Evolutionary conservation across 2,329 filamentous ascomycete genomes (phyloP).

Genomic region (Scytalidium sp.): DNA sequence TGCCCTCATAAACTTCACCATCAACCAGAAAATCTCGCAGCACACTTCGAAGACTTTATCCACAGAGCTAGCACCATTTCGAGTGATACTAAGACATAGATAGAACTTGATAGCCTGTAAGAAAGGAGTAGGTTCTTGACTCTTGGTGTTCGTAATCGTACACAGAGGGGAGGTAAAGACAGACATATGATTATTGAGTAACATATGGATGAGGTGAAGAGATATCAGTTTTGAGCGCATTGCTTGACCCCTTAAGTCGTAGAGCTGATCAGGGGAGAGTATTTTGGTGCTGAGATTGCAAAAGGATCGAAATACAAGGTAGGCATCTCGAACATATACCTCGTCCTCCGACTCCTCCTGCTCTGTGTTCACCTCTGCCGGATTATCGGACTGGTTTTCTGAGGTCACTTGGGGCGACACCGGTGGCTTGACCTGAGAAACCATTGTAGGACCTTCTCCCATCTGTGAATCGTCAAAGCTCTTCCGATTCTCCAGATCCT

Average conservation of each 20-base stretch:
- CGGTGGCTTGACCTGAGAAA: slow-evolving; percentile 54
- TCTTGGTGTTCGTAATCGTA: slow-evolving; percentile 89
- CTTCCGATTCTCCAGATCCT: slow-evolving; percentile 65
- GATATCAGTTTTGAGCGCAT: slow-evolving; percentile 98
- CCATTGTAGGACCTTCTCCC: slow-evolving; percentile 65
- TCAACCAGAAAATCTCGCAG: slow-evolving; percentile 97
- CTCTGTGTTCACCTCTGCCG: slow-evolving; percentile 54
- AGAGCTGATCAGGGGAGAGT: slow-evolving; percentile 83
- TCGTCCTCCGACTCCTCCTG: slow-evolving; percentile 76
- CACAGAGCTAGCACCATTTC: slow-evolving; percentile 92
- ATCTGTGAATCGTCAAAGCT: slow-evolving; percentile 64
- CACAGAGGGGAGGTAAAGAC: slow-evolving; percentile 91
- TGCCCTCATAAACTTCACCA: slow-evolving; percentile 89
- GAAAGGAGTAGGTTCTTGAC: slow-evolving; percentile 83
- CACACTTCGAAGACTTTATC: slow-evolving; percentile 92
- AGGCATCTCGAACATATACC: slow-evolving; percentile 94
- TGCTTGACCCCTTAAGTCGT: slow-evolving; percentile 87
- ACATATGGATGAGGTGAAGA: slow-evolving; percentile 89
- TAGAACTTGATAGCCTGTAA: slow-evolving; percentile 96
- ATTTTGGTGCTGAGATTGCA: slow-evolving; percentile 96
- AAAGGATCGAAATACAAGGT: slow-evolving; percentile 94
- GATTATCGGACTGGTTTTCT: slow-evolving; percentile 54
- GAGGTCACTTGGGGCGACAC: slow-evolving; percentile 44
- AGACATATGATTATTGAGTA: slow-evolving; percentile 88
- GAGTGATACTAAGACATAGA: slow-evolving; percentile 87